These are phyloP conservation scores for Hanseniaspora osmophila DNA, from an alignment of 805 yeast genomes.

Conservation along the genomic window DNA sequence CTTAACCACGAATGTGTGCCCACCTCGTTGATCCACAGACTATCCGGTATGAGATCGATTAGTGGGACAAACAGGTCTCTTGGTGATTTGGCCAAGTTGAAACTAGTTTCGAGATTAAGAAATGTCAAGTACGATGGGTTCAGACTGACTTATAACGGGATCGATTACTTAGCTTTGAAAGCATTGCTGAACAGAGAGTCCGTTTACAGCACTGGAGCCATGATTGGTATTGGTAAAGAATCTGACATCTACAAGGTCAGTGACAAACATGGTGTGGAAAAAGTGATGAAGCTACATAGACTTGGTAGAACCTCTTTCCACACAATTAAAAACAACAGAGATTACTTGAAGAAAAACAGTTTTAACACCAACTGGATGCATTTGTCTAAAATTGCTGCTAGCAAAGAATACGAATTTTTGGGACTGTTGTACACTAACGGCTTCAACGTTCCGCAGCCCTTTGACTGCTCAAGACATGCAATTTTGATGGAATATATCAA, in stretches of 20 bases:
- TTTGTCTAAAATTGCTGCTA: conserved; percentile 78
- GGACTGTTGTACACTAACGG: conserved; percentile 55
- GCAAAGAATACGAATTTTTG: conserved; percentile 86
- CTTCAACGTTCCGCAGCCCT: conserved; percentile 78
- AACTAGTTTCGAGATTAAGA: conserved; percentile 59
- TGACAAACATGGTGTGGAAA: conserved; percentile 47
- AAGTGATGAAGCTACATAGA: conserved; percentile 80
- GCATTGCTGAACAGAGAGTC: conserved; percentile 65
- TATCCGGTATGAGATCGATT: conserved; percentile 63
- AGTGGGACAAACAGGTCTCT: conserved; percentile 69
- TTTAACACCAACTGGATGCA: conserved; percentile 86
- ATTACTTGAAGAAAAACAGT: conserved; percentile 53
- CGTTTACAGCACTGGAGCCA: conserved; percentile 65
- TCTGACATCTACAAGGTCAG: conserved; percentile 84
- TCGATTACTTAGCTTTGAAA: conserved; percentile 82
- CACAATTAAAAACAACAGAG: conserved; percentile 87
- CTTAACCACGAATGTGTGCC: conserved; percentile 93
- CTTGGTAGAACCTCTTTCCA: conserved; percentile 88
- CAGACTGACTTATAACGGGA: conserved; percentile 75
- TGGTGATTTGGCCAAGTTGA: conserved; percentile 76
- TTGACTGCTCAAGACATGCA: conserved; percentile 80
- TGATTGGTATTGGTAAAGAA: conserved; percentile 94
- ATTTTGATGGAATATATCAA: conserved; percentile 82
- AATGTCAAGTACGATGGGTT: conserved; percentile 95
- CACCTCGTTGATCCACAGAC: conserved; percentile 61